Evolutionary conservation across 768 basidiomycete genomes (phyloP), one percentile per base, ranked within the genome.

Genomic region (Podaxis pistillaris): DNA sequence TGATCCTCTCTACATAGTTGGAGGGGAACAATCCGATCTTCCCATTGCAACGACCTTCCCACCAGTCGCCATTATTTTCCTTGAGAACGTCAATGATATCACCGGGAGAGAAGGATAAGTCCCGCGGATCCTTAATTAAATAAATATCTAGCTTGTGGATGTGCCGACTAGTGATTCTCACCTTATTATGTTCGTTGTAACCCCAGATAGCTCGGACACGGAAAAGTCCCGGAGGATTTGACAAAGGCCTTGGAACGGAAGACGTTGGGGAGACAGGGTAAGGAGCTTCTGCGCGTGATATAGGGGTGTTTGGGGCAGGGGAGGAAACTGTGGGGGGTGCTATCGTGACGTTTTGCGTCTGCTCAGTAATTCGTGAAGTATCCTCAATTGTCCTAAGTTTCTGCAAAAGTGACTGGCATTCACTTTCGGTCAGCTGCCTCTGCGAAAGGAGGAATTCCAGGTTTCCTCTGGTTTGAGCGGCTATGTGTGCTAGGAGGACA

Each of bases 41-140:
- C 28, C 86, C 86, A 44, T 84, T 82, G 60, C 76, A 69, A 64
- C 75, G 81, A n/a, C 93, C 93, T 8, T 82, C 83, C 93, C 93
- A 96, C 94, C 94, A 96, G 71, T 94, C 92, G 4, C 75, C 71
- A 64, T 93, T 91, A 55, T 84, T 89, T 69, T 93, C 87, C 28
- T 84, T 82, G 30, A 88, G 68, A 30, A 96, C 79, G 60, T 92
- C 88, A 67, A 96, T 83, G 30, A 84, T 78, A 69, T 94, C 91
- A 2, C 91, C 93, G 2, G 81, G 74, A 22, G 74, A 74, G 79
- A 96, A 94, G 0, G 85, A 81, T 19, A 95, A 80, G 71, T 95
- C 93, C 26, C 86, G 83, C 8, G 81, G 77, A 66, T 90, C 87
- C 89, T 94, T 70, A 11, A 30, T 19, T 52, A 24, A 33, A 47